A percentile compares a stretch with the other conserved stretches of the same genome.
Evolutionary conservation across 202 grass and related monocot species (phyloP).

Genomic region (Panicum virgatum): DNA sequence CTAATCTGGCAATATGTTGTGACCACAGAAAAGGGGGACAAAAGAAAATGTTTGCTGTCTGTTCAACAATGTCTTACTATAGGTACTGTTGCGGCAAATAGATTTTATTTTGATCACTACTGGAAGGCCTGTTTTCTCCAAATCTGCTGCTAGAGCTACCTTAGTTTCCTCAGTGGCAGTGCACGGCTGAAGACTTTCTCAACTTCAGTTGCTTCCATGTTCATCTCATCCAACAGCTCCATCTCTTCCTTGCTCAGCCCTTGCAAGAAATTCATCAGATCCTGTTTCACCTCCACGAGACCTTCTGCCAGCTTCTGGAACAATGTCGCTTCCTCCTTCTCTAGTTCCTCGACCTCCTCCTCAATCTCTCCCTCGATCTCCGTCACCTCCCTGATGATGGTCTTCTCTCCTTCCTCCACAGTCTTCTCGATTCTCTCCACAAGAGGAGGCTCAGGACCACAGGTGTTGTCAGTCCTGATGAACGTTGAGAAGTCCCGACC

Average conservation of each 20-base stretch:
- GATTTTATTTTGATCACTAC: conserved; percentile 10
- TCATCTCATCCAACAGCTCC: conserved; percentile 79
- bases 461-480: conserved; percentile 83
- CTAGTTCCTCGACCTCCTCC: conserved; percentile 71
- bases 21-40: background rate
- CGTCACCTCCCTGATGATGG: conserved; percentile 71
- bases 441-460: conserved; percentile 86
- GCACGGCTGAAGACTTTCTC: conserved; percentile 76
- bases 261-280: conserved; percentile 70
- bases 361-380: conserved; percentile 75
- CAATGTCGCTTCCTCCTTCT: conserved; percentile 64
- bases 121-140: conserved; percentile 18
- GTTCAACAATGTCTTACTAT: conserved; percentile 41
- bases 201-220: conserved; percentile 84
- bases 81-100: conserved; percentile 18
- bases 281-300: conserved; percentile 61
- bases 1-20: conserved; percentile 6
- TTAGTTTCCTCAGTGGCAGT: conserved; percentile 82
- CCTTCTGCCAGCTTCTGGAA: conserved; percentile 69
- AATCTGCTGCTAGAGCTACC: conserved; percentile 46
- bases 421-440: conserved; percentile 84
- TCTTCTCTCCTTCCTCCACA: conserved; percentile 82
- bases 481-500: conserved; percentile 74
- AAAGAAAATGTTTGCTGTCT: conserved; percentile 31
- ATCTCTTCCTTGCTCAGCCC: conserved; percentile 90